Percentiles rank a stretch among this genome's conserved stretches.
Conservation (phyloP, 2,329 filamentous ascomycete species). For the Alternaria alternata region DNA sequence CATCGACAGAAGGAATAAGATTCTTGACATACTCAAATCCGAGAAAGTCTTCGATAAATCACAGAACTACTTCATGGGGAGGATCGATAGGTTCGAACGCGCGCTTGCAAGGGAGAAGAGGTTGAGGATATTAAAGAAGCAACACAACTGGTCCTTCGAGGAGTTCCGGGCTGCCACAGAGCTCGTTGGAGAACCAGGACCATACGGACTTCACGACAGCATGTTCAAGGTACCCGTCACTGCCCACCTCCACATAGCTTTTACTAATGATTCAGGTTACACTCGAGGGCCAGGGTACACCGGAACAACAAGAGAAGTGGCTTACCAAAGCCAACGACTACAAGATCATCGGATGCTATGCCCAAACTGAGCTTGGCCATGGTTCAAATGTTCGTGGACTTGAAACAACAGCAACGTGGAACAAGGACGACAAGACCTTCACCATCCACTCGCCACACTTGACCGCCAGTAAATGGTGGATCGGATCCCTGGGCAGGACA, state of each 20-base stretch:
- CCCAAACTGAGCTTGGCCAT: slow-evolving; percentile 81
- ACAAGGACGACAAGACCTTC: slow-evolving; percentile 76
- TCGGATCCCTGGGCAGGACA: slow-evolving; percentile 76
- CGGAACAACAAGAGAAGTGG: slow-evolving; percentile 77
- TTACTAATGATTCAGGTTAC: slow-evolving; percentile 61
- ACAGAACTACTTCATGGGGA: slow-evolving; percentile 77
- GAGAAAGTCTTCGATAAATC: slow-evolving; percentile 81
- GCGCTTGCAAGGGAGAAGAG: slow-evolving; percentile 75
- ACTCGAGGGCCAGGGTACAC: slow-evolving; percentile 73
- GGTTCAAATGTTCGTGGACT: slow-evolving; percentile 71
- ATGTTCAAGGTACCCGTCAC: slow-evolving; percentile 68
- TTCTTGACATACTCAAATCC: slow-evolving; percentile 70
- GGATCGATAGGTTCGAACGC: slow-evolving; percentile 72
- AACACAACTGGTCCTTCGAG: slow-evolving; percentile 72
- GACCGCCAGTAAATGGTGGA: slow-evolving; percentile 86
- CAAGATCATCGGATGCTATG: slow-evolving; percentile 79
- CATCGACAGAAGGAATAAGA: slow-evolving; percentile 66
- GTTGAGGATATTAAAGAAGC: slow-evolving; percentile 69
- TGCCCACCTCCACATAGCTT: neutral
- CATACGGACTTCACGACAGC: slow-evolving; percentile 75
- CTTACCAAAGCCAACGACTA: slow-evolving; percentile 73
- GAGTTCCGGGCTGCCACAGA: slow-evolving; percentile 72
- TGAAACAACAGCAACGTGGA: slow-evolving; percentile 78
- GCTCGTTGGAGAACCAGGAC: slow-evolving; percentile 75
- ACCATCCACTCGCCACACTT: slow-evolving; percentile 76